Percentiles rank a stretch among this genome's conserved stretches.
phyloP scores from a whole-genome alignment of 306 rosid species.

The Pyrus communis region DNA sequence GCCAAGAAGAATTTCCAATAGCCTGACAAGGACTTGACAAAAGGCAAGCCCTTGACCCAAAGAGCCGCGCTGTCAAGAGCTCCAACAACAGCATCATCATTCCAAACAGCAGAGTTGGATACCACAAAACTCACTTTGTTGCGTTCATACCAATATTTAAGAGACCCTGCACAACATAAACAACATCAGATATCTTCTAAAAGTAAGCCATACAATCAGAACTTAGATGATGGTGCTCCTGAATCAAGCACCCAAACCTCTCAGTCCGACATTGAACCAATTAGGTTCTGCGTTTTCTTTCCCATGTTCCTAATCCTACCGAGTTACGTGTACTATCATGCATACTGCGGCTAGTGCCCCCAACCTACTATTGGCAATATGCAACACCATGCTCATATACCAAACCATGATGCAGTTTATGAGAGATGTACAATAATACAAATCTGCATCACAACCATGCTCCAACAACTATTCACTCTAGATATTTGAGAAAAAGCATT shows the following conservation, averaged over 20 bases:
- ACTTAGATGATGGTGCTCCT: not conserved
- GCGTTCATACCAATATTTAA: conserved; percentile 76
- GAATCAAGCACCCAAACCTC: not conserved
- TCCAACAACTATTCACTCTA: not conserved
- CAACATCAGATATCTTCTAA: not conserved
- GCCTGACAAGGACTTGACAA: conserved; percentile 79
- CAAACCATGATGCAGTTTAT: not conserved
- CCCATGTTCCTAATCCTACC: not conserved
- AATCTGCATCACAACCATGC: not conserved
- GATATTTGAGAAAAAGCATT: not conserved
- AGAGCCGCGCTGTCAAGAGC: conserved; percentile 74
- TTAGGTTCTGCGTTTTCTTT: not conserved
- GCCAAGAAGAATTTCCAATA: conserved; percentile 83
- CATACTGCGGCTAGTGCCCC: not conserved
- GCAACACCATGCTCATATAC: not conserved
- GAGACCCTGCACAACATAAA: conserved; percentile 48
- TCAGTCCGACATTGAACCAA: not conserved
- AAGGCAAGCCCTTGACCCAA: conserved; percentile 81
- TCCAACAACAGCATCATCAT: conserved; percentile 65
- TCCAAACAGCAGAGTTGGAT: conserved; percentile 75
- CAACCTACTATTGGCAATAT: not conserved
- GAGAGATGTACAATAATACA: not conserved
- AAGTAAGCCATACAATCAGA: not conserved
- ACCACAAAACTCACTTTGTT: conserved; percentile 64
- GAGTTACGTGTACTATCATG: not conserved